Percentiles rank a stretch among this genome's conserved stretches.
These are phyloP conservation scores for Trichoderma virens DNA, from an alignment of 495 filamentous ascomycete genomes.

Conservation along the genomic window DNA sequence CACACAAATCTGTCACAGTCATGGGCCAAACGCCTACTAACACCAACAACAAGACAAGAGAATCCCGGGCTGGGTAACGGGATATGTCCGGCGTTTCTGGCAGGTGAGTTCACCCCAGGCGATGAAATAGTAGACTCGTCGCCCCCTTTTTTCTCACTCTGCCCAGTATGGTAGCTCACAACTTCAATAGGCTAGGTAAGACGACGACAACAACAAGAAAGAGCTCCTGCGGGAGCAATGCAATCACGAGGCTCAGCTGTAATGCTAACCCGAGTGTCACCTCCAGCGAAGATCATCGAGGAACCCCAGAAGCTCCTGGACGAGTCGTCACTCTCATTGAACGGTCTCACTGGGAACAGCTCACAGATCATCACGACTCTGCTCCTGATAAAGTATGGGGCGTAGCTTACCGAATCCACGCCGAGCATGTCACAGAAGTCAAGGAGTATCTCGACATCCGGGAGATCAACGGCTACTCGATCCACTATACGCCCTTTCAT, in stretches of 20 bases:
- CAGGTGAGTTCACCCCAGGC: slow-evolving; percentile 59
- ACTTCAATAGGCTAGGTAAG: neutral
- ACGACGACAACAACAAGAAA: neutral
- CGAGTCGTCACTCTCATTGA: slow-evolving; percentile 91
- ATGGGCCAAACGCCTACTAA: slow-evolving; percentile 11
- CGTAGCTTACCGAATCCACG: slow-evolving; percentile 80
- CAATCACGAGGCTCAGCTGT: neutral
- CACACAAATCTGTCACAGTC: neutral
- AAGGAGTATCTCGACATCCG: slow-evolving; percentile 85
- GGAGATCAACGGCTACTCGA: slow-evolving; percentile 93
- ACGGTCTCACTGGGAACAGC: slow-evolving; percentile 66
- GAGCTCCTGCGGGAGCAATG: neutral
- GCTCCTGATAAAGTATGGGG: slow-evolving; percentile 73
- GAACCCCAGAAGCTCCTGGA: slow-evolving; percentile 77
- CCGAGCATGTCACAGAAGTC: slow-evolving; percentile 67
- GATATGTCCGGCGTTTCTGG: slow-evolving; percentile 96
- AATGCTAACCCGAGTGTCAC: neutral
- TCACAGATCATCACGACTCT: slow-evolving; percentile 60
- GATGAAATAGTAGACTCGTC: neutral
- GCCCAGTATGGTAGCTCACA: neutral
- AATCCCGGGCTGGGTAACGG: slow-evolving; percentile 83
- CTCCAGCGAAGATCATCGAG: slow-evolving; percentile 82
- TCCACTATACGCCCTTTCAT: slow-evolving; percentile 79
- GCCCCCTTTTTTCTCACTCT: neutral
- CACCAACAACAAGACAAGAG: slow-evolving; percentile 53